These are phyloP conservation scores for Alternaria sp. DNA, from an alignment of 2,329 filamentous ascomycete genomes.

Conservation along the genomic window DNA sequence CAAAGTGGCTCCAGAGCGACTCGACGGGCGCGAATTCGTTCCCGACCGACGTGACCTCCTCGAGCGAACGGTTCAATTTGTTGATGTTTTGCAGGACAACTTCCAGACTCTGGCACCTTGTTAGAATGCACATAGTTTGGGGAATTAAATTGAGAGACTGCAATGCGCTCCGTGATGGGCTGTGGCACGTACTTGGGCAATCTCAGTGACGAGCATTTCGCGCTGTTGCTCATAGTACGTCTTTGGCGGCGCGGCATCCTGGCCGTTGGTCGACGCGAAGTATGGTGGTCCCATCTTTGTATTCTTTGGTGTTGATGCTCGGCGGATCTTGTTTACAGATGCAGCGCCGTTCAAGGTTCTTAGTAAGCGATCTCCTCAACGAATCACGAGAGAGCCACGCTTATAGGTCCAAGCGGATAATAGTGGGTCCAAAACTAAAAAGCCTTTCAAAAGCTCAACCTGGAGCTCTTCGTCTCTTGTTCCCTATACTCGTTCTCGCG, in stretches of 20 bases:
- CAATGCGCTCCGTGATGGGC: conserved; percentile 35
- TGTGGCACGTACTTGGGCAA: conserved; percentile 67
- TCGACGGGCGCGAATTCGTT: conserved; percentile 98
- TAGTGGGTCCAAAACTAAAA: conserved; percentile 11
- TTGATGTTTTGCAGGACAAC: conserved; percentile 96
- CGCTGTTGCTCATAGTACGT: conserved; percentile 80
- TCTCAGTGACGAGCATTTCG: conserved; percentile 74
- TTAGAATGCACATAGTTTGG: background rate
- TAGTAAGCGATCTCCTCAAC: background rate
- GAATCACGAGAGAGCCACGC: background rate
- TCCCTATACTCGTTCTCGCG: background rate
- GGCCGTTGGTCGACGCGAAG: conserved; percentile 32
- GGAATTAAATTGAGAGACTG: conserved; percentile 39
- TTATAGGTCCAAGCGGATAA: background rate
- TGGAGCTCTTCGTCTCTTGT: background rate
- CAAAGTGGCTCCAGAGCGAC: conserved; percentile 95
- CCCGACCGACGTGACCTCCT: conserved; percentile 91
- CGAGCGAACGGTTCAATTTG: conserved; percentile 88
- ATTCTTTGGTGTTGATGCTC: conserved; percentile 7
- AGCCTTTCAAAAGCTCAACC: background rate
- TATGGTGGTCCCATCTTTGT: conserved; percentile 32
- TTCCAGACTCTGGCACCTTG: conserved; percentile 69
- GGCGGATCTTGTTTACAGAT: background rate
- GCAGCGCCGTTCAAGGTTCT: background rate
- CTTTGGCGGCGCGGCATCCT: conserved; percentile 30